These are phyloP conservation scores for Fusarium buharicum DNA, from an alignment of 2,329 filamentous ascomycete genomes.

Conservation along the genomic window DNA sequence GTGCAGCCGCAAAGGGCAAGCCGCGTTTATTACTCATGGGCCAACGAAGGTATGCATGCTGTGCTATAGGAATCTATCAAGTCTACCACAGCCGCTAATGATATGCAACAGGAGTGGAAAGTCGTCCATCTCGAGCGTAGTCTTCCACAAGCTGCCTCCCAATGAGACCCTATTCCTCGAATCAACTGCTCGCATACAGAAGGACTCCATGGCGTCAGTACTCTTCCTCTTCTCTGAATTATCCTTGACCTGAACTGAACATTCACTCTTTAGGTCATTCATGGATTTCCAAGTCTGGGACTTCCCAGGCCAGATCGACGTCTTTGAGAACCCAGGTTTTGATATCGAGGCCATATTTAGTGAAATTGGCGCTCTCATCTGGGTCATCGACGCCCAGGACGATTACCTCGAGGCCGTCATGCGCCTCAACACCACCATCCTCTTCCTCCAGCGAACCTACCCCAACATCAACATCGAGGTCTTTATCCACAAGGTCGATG, in stretches of 20 bases:
- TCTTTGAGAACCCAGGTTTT: constrained; percentile 86
- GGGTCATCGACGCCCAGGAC: constrained; percentile 98
- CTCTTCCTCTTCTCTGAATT: neutral
- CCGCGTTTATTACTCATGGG: constrained; percentile 94
- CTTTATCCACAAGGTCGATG: constrained; percentile 99
- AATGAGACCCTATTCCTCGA: constrained; percentile 96
- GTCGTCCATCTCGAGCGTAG: constrained; percentile 97
- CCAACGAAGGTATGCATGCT: constrained; percentile 79
- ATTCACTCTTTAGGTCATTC: constrained; percentile 75
- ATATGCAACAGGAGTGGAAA: constrained; percentile 82
- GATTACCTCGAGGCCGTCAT: constrained; percentile 94
- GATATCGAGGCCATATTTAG: constrained; percentile 95
- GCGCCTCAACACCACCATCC: constrained; percentile 86
- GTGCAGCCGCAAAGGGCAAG: constrained; percentile 70
- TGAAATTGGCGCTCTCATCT: constrained; percentile 92
- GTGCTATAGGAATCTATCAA: neutral
- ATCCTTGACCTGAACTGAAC: constrained; percentile 1
- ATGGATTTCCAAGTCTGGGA: constrained; percentile 99
- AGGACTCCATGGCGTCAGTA: constrained; percentile 91
- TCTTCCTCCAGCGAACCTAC: constrained; percentile 87
- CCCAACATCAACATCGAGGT: constrained; percentile 97
- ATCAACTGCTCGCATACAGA: constrained; percentile 92
- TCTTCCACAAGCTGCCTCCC: constrained; percentile 98
- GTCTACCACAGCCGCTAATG: constrained; percentile 5
- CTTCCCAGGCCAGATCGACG: constrained; percentile 91